Evolutionary conservation across 75 land plant species (phyloP).

Genomic region (Cryptomeria japonica): DNA sequence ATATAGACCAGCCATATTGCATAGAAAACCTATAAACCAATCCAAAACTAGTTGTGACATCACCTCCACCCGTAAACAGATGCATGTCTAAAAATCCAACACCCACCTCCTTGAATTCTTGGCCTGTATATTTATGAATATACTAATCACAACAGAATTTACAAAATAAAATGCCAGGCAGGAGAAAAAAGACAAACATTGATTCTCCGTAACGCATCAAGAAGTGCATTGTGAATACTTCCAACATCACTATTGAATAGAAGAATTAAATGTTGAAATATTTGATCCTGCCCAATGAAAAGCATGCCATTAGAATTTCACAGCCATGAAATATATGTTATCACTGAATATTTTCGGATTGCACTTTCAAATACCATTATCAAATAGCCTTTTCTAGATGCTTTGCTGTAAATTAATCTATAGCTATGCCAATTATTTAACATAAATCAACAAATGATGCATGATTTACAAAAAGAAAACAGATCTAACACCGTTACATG

Average conservation of each 20-base stretch:
- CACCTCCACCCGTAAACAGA: background rate
- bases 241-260: slow-evolving; percentile 32
- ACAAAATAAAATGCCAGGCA: background rate
- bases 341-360: background rate
- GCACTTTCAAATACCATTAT: background rate
- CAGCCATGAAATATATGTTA: background rate
- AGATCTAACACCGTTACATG: background rate
- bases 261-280: slow-evolving; percentile 42
- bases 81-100: background rate
- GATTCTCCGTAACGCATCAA: slow-evolving; percentile 46
- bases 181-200: slow-evolving; percentile 34
- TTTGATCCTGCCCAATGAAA: slow-evolving; percentile 47
- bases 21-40: background rate
- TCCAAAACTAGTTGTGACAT: background rate
- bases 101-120: background rate
- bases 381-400: background rate
- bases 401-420: background rate
- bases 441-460: background rate
- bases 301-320: background rate
- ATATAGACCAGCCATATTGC: background rate
- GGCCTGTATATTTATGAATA: background rate
- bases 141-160: background rate
- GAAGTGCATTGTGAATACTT: slow-evolving; percentile 47
- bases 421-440: background rate
- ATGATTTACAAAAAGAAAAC: too few relatives aligned